Conservation (phyloP, 352 stramenopile species). For the Phytophthora foliorum region DNA sequence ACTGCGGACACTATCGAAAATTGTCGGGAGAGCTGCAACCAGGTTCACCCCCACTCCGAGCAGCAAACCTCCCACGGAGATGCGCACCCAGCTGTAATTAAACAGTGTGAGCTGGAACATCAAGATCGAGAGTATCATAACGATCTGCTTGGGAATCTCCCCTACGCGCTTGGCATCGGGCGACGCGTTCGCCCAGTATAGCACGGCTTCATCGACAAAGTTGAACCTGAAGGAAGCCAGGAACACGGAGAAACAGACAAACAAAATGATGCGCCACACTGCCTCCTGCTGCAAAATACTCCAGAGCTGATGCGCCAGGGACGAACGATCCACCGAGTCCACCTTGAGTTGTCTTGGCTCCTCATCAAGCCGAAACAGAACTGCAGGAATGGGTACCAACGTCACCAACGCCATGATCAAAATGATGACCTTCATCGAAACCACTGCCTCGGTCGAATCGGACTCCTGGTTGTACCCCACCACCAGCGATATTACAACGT, state of each 20-base stretch:
- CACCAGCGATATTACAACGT: constrained; percentile 50
- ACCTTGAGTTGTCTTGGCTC: constrained; percentile 81
- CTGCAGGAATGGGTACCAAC: constrained; percentile 69
- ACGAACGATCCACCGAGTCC: constrained; percentile 68
- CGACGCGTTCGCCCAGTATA: constrained; percentile 56
- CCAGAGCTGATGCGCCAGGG: constrained; percentile 72
- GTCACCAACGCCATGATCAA: constrained; percentile 75
- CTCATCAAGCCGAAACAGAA: constrained; percentile 74
- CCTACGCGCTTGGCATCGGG: constrained; percentile 49
- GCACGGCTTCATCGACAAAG: constrained; percentile 56
- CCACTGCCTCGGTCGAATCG: constrained; percentile 40
- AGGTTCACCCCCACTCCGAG: constrained; percentile 48
- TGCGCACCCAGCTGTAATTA: constrained; percentile 80
- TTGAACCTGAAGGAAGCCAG: constrained; percentile 73
- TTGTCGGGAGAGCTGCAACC: constrained; percentile 50
- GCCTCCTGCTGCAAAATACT: constrained; percentile 81
- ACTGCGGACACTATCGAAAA: constrained; percentile 55
- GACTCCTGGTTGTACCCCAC: constrained; percentile 53
- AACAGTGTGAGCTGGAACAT: constrained; percentile 68
- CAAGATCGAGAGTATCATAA: constrained; percentile 59
- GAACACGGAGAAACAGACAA: constrained; percentile 71
- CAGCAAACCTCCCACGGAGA: constrained; percentile 57
- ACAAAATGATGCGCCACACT: constrained; percentile 79
- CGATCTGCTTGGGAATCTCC: constrained; percentile 53
- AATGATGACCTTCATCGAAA: constrained; percentile 79